Evolutionary conservation across 768 basidiomycete species (phyloP), one percentile per base, ranked within the genome.

Genomic region (Tulasnella sp.): DNA sequence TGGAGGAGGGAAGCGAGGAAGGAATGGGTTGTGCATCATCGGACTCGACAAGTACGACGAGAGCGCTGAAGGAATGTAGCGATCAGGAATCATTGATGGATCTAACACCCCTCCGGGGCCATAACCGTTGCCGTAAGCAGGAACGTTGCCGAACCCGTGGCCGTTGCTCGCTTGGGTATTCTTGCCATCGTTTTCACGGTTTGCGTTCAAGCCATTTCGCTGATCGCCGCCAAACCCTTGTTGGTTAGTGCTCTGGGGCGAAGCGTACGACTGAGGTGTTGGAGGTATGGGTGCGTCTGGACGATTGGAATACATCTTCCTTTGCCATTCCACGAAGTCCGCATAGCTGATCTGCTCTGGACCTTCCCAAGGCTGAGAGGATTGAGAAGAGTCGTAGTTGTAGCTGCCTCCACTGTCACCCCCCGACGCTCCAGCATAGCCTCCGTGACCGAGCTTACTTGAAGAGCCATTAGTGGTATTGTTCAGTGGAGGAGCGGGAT

Each of bases 211-310:
- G n/a, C 71, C 71, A 70, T 70, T n/a, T 35, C 40, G 29, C 26
- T 40, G 73, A 74, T 48, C 29, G 37, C 73, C 73, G 35, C 73
- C 73, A 46, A 37, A 37, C 1, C 44, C 44, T 70, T 61, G 44
- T 26, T 26, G 51, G 55, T 55, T 51, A 18, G n/a, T 35, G 13
- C 51, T 69, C 15, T 51, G 78, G 15, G 74, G 70, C 9, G 61
- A 70, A 18, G 75, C 61, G 39, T 48, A 40, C 0, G 79, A 78
- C 26, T 78, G 77, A n/a, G 79, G 79, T 32, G 79, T 79, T 4
- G 79, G 77, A n/a, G 79, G 79, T 32, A 79, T 78, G 35, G 79
- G 79, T 6, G 79, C 79, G n/a, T 69, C 70, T 9, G 79, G 79
- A 5, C 79, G 79, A 44, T 77, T 42, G 57, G 48, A 71, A 26